Evolutionary conservation across 345 rosid genomes (phyloP).

Genomic region (Salix exigua): DNA sequence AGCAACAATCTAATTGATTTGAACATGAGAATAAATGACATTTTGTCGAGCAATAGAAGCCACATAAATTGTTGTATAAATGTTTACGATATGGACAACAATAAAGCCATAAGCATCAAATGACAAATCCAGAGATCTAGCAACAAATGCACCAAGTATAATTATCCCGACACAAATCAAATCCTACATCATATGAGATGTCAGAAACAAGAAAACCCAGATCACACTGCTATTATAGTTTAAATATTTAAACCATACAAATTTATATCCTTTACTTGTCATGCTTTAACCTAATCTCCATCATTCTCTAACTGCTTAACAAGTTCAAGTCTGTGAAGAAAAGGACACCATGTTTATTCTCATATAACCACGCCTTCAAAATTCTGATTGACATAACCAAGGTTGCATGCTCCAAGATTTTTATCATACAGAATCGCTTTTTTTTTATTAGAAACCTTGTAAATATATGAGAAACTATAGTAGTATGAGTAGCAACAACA

Average conservation of each 20-base stretch:
- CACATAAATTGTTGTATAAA: slow-evolving; percentile 25
- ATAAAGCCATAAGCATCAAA: slow-evolving; percentile 28
- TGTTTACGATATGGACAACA: slow-evolving; percentile 18
- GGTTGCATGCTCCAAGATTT: not conserved
- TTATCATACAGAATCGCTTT: not conserved
- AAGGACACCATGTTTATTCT: not conserved
- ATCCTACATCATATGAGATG: slow-evolving; percentile 7
- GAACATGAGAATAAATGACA: not conserved
- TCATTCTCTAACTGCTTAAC: not conserved
- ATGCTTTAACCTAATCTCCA: not conserved
- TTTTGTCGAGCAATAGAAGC: slow-evolving; percentile 20
- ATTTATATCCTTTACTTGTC: no score
- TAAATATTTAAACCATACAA: not conserved
- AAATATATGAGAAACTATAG: not conserved
- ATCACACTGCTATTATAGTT: not conserved
- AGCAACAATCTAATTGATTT: not conserved
- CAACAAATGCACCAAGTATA: slow-evolving; percentile 28
- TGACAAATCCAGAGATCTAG: slow-evolving; percentile 32
- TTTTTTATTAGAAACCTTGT: not conserved
- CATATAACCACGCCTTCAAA: not conserved
- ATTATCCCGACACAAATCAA: slow-evolving; percentile 31
- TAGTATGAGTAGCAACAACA: no score
- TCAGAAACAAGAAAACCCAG: slow-evolving; percentile 6
- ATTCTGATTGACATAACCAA: not conserved
- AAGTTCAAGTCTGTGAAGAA: not conserved